A percentile compares a stretch with the other conserved stretches of the same genome.
Conservation (phyloP, 441 rosid species). For the Eruca vesicaria region DNA sequence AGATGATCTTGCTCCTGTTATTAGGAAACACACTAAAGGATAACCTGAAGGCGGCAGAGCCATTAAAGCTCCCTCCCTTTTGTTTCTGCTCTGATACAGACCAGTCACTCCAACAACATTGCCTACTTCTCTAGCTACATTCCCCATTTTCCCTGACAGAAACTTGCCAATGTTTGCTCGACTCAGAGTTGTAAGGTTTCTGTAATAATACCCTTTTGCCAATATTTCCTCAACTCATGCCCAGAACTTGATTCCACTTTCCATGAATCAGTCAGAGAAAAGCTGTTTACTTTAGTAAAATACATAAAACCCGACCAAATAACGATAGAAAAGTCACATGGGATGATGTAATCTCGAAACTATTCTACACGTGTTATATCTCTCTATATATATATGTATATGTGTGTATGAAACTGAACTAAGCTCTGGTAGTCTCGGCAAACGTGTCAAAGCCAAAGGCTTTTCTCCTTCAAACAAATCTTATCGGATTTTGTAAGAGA, state of each 20-base stretch:
- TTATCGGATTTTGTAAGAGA: neutral
- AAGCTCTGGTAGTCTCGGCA: constrained; percentile 8
- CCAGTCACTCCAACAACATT: constrained; percentile 45
- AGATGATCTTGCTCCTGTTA: neutral
- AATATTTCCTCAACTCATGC: constrained; percentile 28
- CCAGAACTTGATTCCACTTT: constrained; percentile 16
- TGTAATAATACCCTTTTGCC: too few relatives aligned
- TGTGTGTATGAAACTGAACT: constrained; percentile 15
- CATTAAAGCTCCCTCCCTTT: neutral
- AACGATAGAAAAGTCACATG: neutral
- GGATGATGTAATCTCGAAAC: constrained; percentile 7
- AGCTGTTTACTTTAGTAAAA: neutral
- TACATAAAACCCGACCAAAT: neutral
- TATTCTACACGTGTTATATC: neutral
- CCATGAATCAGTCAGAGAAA: constrained; percentile 8
- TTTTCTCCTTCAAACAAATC: constrained; percentile 4
- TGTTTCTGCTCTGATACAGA: constrained; percentile 24
- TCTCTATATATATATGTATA: neutral
- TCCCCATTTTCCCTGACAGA: constrained; percentile 22
- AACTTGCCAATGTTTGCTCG: constrained; percentile 22
- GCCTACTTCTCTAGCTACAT: constrained; percentile 33
- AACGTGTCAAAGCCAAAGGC: constrained; percentile 18
- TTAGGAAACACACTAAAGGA: too few relatives aligned
- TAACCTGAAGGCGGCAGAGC: neutral
- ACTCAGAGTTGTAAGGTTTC: too few relatives aligned